Evolutionary conservation across 495 filamentous ascomycete species (phyloP).

Genomic region (Daldinia decipiens): DNA sequence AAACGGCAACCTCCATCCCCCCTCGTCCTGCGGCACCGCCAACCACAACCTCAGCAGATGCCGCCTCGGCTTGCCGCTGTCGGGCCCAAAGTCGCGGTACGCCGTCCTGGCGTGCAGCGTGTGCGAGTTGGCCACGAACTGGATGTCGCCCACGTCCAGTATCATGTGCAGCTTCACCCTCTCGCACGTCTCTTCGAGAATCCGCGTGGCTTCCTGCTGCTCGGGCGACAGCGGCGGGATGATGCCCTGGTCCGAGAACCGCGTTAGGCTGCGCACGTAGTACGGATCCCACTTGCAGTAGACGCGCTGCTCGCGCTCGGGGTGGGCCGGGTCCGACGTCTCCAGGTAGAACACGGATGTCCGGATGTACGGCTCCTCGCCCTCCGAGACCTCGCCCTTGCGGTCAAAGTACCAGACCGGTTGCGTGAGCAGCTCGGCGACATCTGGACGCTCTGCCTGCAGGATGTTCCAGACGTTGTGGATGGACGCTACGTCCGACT

Average conservation of each 20-base stretch:
- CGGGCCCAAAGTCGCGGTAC: constrained; percentile 72
- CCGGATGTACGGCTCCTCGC: constrained; percentile 79
- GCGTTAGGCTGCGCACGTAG: constrained; percentile 72
- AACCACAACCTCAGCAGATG: constrained; percentile 91
- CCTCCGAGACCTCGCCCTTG: constrained; percentile 82
- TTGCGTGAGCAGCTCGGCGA: constrained; percentile 75
- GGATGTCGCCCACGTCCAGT: constrained; percentile 81
- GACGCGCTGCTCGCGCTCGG: constrained; percentile 50
- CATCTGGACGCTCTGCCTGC: constrained; percentile 78
- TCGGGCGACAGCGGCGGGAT: constrained; percentile 72
- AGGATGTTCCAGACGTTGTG: constrained; percentile 87
- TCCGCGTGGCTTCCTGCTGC: constrained; percentile 69
- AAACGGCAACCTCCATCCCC: constrained; percentile 87
- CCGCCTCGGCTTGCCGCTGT: constrained; percentile 62
- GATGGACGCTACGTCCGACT: constrained; percentile 81
- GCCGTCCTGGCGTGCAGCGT: constrained; percentile 75
- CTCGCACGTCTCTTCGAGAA: constrained; percentile 75
- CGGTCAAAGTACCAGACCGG: constrained; percentile 95
- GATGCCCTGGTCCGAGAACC: constrained; percentile 72
- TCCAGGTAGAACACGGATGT: constrained; percentile 80
- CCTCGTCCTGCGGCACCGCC: constrained; percentile 80
- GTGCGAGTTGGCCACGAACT: constrained; percentile 76
- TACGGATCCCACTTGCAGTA: constrained; percentile 82
- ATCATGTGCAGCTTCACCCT: constrained; percentile 77
- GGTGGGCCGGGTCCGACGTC: constrained; percentile 52